Conservation (phyloP, 176 grass and related monocot genomes). For the Tillandsia leiboldiana region DNA sequence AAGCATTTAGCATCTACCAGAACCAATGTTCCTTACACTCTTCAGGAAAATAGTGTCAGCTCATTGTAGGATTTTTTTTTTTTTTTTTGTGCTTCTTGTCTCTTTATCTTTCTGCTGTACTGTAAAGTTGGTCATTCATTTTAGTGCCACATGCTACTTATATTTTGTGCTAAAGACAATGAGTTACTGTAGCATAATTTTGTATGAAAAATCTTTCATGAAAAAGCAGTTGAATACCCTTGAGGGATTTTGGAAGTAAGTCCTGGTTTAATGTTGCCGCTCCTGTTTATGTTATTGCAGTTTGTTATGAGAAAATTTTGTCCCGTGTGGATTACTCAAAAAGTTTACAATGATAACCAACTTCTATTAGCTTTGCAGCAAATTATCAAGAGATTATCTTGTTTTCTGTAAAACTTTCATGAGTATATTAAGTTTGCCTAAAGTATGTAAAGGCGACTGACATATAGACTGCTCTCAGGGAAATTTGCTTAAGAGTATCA, state of each 20-base stretch:
- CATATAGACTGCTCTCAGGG: too few species aligned
- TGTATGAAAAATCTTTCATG: neutral
- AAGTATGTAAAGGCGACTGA: too few species aligned
- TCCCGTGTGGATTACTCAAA: neutral
- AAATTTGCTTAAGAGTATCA: too few species aligned
- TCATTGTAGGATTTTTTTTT: neutral
- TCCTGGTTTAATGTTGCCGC: neutral
- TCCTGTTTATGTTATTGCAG: neutral
- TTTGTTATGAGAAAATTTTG: neutral
- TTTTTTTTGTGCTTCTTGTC: neutral
- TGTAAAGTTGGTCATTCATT: neutral
- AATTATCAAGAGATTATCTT: neutral
- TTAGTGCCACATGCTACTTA: neutral
- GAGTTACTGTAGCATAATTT: constrained; percentile 1
- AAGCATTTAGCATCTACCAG: constrained; percentile 23
- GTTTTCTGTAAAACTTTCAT: neutral
- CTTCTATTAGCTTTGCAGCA: neutral
- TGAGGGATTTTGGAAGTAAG: neutral
- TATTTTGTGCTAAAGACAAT: neutral
- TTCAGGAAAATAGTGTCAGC: neutral
- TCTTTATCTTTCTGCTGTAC: neutral
- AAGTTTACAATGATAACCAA: neutral
- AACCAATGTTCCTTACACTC: neutral
- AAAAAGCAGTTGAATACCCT: neutral
- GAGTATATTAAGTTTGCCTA: too few species aligned